A percentile compares a stretch with the other conserved stretches of the same genome.
Conservation (phyloP, 1,139 yeast species). For the Diutina ranongensis region DNA sequence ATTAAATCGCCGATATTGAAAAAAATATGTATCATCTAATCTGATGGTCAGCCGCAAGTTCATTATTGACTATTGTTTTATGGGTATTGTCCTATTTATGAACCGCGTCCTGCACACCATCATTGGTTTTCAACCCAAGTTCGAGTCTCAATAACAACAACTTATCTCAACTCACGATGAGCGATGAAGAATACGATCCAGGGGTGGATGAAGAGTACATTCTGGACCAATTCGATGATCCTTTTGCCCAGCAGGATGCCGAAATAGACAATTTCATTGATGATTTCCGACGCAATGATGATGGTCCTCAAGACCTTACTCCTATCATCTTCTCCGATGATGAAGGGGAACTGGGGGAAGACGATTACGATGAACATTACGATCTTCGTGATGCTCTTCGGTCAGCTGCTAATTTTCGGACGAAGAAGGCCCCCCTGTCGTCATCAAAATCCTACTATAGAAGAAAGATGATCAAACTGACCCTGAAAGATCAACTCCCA, state of each 20-base stretch:
- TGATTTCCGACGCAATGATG: neutral
- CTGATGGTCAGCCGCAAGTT: too few species aligned
- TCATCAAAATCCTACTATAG: constrained; percentile 21
- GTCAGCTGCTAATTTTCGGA: constrained; percentile 49
- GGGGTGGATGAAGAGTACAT: neutral
- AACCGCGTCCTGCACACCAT: neutral
- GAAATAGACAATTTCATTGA: neutral
- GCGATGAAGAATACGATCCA: neutral
- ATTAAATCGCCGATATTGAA: too few species aligned
- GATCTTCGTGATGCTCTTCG: constrained; percentile 47
- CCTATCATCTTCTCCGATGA: constrained; percentile 13
- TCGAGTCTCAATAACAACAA: constrained; percentile 1
- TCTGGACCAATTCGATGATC: neutral
- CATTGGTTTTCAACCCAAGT: neutral
- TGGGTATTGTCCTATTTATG: too few species aligned
- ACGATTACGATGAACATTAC: constrained; percentile 24
- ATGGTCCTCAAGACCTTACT: neutral
- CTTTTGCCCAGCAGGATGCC: neutral
- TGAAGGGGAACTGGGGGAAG: constrained; percentile 30
- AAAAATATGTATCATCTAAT: too few species aligned
- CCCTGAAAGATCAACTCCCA: constrained; percentile 47
- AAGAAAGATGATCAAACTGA: constrained; percentile 24
- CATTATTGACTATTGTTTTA: too few species aligned
- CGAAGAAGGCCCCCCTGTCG: constrained; percentile 28
- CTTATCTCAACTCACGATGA: neutral